Evolutionary conservation across 169 alveolate species (phyloP), one percentile per base, ranked within the genome.

Genomic region (Babesia sp.): DNA sequence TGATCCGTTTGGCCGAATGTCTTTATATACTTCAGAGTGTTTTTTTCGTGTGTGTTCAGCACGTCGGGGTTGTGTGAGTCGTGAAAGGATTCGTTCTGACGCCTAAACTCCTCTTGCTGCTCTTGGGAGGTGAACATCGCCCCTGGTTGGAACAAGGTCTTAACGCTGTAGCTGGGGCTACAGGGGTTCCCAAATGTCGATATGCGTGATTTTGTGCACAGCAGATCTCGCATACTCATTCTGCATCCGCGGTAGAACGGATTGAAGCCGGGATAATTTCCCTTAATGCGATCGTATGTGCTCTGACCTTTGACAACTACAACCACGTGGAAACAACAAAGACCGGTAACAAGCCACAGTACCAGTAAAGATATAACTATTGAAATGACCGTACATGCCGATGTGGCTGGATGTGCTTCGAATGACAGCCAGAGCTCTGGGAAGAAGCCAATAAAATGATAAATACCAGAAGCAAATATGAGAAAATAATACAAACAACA

Each of bases 271-370:
- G 71, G 83, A 48, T 69, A 91, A 57, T 74, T 74, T 9, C 90
- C 86, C 67, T 91, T 91, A 12, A 87, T 59, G 61, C 90, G 89
- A 55, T 88, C 95, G 48, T 86, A 88, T 29, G 95, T 91, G 42
- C 92, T 91, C 74, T 83, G 84, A 50, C 85, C 84, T 14, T 78
- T 83, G 22, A 54, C 54, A 36, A 90, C 57, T 11, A 91, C 55
- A 76, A 78, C 85, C 22, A 80, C 61, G 72, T 91, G 95, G 81
- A 83, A 90, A 69, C 76, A 71, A 74, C 82, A 82, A 39, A 91
- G 85, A 22, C 95, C 95, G 26, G 85, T 42, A 42, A 91, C 89
- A 31, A 90, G 78, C 95, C 95, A 91, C 24, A 70, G 20, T n/a
- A 59, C 42, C 46, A 87, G 31, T 70, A 73, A 41, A 34, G 63